Conservation (phyloP, 163 green algal species). For the Trebouxia gelatinosa region DNA sequence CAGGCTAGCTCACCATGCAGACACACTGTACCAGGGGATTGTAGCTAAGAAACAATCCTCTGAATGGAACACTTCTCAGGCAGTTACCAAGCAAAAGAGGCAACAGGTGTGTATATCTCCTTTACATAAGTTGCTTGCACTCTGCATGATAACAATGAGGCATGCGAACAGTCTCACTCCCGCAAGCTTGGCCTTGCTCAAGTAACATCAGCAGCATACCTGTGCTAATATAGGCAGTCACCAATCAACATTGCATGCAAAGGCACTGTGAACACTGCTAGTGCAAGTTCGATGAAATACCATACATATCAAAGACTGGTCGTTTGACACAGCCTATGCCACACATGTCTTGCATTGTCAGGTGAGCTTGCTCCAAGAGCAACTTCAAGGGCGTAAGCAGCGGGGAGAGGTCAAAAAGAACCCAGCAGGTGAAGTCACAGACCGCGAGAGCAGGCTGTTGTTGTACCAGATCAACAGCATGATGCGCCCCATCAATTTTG, state of each 20-base stretch:
- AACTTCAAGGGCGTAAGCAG: conserved; percentile 19
- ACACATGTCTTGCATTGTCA: no score
- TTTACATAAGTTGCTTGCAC: no score
- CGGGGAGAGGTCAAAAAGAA: conserved; percentile 25
- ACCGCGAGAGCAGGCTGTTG: conserved; percentile 24
- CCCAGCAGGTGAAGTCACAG: neutral
- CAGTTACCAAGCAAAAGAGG: conserved; percentile 58
- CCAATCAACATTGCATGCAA: no score
- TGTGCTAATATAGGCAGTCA: no score
- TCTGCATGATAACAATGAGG: no score
- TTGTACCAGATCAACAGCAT: conserved; percentile 16
- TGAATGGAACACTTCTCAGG: conserved; percentile 53
- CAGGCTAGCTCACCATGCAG: conserved; percentile 66
- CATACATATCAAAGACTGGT: no score
- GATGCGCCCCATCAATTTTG: conserved; percentile 27
- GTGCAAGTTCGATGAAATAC: no score
- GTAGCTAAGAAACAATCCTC: conserved; percentile 49
- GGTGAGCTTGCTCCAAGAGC: conserved; percentile 16
- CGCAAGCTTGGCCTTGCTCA: no score
- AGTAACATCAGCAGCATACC: no score
- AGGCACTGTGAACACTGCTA: no score
- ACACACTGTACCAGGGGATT: conserved; percentile 57
- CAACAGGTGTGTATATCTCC: conserved; percentile 32
- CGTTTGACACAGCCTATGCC: no score
- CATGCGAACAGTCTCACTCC: no score